Conservation (phyloP, 2,329 filamentous ascomycete genomes). For the Sclerotinia borealis region DNA sequence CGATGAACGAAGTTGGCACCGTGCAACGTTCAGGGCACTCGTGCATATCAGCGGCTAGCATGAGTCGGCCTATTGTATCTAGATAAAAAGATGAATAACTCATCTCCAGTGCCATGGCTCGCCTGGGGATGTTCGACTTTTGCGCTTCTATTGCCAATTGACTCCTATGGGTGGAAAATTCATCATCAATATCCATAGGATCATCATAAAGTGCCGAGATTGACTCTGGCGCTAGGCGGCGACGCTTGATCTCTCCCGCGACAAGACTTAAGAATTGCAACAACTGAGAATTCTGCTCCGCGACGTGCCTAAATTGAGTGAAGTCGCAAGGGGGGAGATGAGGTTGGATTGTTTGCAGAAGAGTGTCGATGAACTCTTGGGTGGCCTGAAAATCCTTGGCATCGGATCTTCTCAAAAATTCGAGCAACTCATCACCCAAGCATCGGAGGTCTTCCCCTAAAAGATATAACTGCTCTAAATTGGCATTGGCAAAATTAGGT, state of each 20-base stretch:
- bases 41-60: slow-evolving; percentile 23
- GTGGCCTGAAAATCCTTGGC: slow-evolving; percentile 14
- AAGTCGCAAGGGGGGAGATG: slow-evolving; percentile 26
- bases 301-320: slow-evolving; percentile 17
- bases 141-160: slow-evolving; percentile 36
- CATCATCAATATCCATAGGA: slow-evolving; percentile 61
- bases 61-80: slow-evolving; percentile 21
- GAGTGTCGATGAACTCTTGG: slow-evolving; percentile 20
- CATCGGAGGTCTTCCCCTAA: slow-evolving; percentile 18
- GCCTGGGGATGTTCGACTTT: slow-evolving; percentile 39
- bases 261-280: slow-evolving; percentile 24
- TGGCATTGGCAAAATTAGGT: slow-evolving; percentile 21
- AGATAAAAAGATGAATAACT: slow-evolving; percentile 26
- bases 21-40: slow-evolving; percentile 30
- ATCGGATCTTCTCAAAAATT: slow-evolving; percentile 18
- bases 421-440: slow-evolving; percentile 21
- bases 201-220: slow-evolving; percentile 37
- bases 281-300: slow-evolving; percentile 20
- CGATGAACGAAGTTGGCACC: slow-evolving; percentile 45
- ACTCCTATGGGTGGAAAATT: slow-evolving; percentile 55
- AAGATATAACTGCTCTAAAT: slow-evolving; percentile 16
- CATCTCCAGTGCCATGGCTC: slow-evolving; percentile 23
- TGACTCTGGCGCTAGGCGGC: slow-evolving; percentile 1
- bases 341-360: slow-evolving; percentile 28
- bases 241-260: slow-evolving; percentile 20